Evolutionary conservation across 2,329 filamentous ascomycete genomes (phyloP), one percentile per base, ranked within the genome.

Genomic region (Aspergillus sp.): DNA sequence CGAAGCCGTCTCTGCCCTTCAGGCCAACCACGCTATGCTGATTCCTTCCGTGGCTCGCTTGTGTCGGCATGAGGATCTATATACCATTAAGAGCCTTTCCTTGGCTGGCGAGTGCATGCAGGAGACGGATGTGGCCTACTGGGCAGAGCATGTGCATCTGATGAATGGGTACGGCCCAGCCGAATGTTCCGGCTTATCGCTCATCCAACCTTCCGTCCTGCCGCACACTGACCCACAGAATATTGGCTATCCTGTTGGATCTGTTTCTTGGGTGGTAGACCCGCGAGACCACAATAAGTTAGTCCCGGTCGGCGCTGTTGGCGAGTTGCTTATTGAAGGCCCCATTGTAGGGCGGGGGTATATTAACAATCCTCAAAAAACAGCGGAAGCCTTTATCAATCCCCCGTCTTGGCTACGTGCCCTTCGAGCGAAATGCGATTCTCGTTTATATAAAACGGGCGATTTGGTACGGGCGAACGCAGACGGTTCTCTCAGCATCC

Each of bases 401-500:
- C 82, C 86, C 16, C 73, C 77, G 0, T 62, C 74, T 52, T 84
- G 90, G 90, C 0, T 90, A 94, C 62, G 78, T 79, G 89, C n/a
- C 7, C 43, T 53, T 2, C 38, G 45, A 17, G 49, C 32, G 5
- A 19, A 33, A 13, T 7, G 14, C 19, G 45, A 40, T 35, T 33
- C 52, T 41, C 13, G 53, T 35, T 43, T 47, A 16, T 61, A 61
- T 19, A 35, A 53, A 20, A 59, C 60, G 2, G 56, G 60, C 11
- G 60, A 62, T 38, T 22, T 60, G 4, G 58, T 58, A 2, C 45
- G 48, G 16, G 47, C 95, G 73, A 79, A 93, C 2, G 76, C 83
- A 0, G 87, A 94, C 61, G 86, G 88, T 0, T 87, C 85, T 0
- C 76, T 95, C 3, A 70, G 89, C 2, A 89, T 92, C 36, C 69